These are phyloP conservation scores for Ziziphus jujuba DNA, from an alignment of 306 rosid genomes.

Conservation along the genomic window DNA sequence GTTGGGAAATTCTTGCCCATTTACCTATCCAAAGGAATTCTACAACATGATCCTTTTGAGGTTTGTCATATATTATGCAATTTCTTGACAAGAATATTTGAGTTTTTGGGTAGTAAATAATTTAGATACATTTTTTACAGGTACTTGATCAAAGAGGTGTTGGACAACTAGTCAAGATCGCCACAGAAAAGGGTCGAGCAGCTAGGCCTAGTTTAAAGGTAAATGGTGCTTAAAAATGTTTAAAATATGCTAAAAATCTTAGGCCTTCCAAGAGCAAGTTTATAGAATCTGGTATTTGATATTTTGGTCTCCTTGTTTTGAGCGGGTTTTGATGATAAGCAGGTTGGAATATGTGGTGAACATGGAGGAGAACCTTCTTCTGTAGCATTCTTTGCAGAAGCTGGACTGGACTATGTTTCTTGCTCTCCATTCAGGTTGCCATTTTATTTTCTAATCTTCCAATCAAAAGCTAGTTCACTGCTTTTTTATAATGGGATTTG, in stretches of 20 bases:
- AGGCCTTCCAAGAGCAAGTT: too few relatives aligned
- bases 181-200: conserved; percentile 88
- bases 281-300: too few relatives aligned
- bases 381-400: conserved; percentile 86
- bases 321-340: conserved; percentile 15
- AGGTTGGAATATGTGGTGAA: conserved; percentile 99
- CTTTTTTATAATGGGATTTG: background rate
- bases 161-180: conserved; percentile 84
- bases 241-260: too few relatives aligned
- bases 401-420: conserved; percentile 95
- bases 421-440: conserved; percentile 93
- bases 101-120: conserved; percentile 6
- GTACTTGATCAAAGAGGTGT: conserved; percentile 97
- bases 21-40: conserved; percentile 72
- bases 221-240: background rate
- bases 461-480: background rate
- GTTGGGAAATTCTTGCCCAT: conserved; percentile 88
- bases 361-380: conserved; percentile 99
- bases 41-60: conserved; percentile 93
- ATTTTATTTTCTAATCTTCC: background rate
- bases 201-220: conserved; percentile 85
- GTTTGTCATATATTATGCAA: conserved; percentile 33
- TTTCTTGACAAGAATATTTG: background rate
- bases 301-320: background rate
- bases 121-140: conserved; percentile 37